These are phyloP conservation scores for Kodamaea nitidulidarum DNA, from an alignment of 805 yeast species.

Conservation along the genomic window DNA sequence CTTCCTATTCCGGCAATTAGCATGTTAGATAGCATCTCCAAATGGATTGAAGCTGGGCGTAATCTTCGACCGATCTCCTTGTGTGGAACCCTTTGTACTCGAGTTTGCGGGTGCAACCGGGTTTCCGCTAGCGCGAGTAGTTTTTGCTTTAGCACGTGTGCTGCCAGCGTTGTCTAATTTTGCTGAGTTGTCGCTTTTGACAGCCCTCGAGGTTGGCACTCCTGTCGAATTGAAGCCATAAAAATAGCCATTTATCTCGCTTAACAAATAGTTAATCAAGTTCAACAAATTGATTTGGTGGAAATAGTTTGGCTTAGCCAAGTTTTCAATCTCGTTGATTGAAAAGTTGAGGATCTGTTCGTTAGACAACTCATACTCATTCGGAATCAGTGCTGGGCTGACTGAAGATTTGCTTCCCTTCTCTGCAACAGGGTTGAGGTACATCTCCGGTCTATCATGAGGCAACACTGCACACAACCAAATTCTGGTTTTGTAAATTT, in stretches of 20 bases:
- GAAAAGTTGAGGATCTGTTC: constrained; percentile 42
- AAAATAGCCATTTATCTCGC: constrained; percentile 39
- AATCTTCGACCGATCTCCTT: constrained; percentile 13
- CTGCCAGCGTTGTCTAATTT: constrained; percentile 2
- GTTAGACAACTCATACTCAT: constrained; percentile 36
- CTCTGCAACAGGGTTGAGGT: constrained; percentile 14
- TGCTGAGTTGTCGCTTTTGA: background rate
- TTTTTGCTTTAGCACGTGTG: constrained; percentile 4
- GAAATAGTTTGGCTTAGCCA: constrained; percentile 45
- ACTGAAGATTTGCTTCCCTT: constrained; percentile 3
- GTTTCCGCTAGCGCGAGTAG: constrained; percentile 1
- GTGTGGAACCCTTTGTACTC: constrained; percentile 4
- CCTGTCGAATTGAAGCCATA: constrained; percentile 33
- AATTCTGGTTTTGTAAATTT: constrained; percentile 44
- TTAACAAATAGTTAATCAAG: constrained; percentile 41
- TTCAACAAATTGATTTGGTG: constrained; percentile 48
- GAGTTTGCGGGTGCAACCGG: constrained; percentile 2
- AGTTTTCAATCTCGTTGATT: constrained; percentile 39
- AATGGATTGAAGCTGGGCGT: constrained; percentile 26
- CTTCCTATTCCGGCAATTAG: background rate
- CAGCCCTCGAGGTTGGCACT: constrained; percentile 1
- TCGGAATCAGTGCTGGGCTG: constrained; percentile 21
- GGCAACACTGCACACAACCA: constrained; percentile 48
- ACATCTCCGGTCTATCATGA: constrained; percentile 32
- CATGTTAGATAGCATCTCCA: constrained; percentile 14